These are phyloP conservation scores for Microcyclospora tardicrescens DNA, from an alignment of 2,329 filamentous ascomycete genomes.

Conservation along the genomic window DNA sequence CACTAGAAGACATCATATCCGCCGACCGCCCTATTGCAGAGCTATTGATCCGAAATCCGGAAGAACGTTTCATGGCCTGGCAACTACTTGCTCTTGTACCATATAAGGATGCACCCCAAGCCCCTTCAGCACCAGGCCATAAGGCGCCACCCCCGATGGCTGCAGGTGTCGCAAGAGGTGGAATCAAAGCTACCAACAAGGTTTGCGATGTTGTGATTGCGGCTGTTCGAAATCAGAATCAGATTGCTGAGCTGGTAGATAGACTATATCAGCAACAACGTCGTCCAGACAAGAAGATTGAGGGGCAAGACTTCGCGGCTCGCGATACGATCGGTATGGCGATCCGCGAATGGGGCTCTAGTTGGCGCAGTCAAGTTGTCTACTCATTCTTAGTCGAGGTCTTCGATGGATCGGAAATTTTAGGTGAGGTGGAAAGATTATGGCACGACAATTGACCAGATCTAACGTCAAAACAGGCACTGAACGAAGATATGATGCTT, in stretches of 20 bases:
- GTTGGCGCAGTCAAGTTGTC: conserved; percentile 60
- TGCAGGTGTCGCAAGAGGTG: conserved; percentile 56
- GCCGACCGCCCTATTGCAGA: conserved; percentile 16
- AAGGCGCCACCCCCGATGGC: conserved; percentile 47
- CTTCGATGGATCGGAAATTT: conserved; percentile 13
- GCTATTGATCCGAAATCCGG: conserved; percentile 45
- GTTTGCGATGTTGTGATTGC: conserved; percentile 54
- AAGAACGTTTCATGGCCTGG: conserved; percentile 64
- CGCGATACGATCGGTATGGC: conserved; percentile 61
- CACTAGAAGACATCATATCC: conserved; percentile 40
- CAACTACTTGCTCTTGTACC: conserved; percentile 61
- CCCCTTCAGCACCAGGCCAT: conserved; percentile 28
- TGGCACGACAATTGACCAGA: too few relatives aligned
- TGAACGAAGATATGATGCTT: conserved; percentile 38
- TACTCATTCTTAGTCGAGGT: conserved; percentile 56
- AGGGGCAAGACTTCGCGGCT: conserved; percentile 27
- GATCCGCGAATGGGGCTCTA: conserved; percentile 57
- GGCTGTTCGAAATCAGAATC: conserved; percentile 47
- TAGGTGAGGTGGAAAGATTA: too few relatives aligned
- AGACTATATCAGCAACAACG: conserved; percentile 35
- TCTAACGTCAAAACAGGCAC: conserved; percentile 24
- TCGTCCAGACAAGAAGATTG: conserved; percentile 33
- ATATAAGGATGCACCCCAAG: conserved; percentile 45
- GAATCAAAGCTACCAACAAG: conserved; percentile 68
- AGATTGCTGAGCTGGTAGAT: conserved; percentile 52